Conservation (phyloP, 495 filamentous ascomycete species). For the Hypomontagnella monticulosa region DNA sequence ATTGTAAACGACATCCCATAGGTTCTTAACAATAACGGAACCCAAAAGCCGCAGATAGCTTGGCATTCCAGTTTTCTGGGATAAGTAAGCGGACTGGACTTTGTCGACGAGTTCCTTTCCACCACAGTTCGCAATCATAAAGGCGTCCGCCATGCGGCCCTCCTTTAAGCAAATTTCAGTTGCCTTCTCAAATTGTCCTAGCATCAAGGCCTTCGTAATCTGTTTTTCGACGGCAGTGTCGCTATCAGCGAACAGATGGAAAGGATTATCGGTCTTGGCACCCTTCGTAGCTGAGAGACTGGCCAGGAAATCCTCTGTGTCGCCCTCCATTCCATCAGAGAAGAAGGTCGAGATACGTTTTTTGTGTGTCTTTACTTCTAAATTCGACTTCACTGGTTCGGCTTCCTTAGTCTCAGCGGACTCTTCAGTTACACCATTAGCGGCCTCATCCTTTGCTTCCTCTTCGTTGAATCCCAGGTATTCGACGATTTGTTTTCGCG, state of each 20-base stretch:
- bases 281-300: conserved; percentile 64
- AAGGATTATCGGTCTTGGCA: conserved; percentile 61
- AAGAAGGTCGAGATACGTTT: conserved; percentile 84
- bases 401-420: conserved; percentile 49
- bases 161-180: conserved; percentile 88
- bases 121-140: conserved; percentile 97
- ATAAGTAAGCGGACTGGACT: conserved; percentile 91
- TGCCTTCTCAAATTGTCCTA: conserved; percentile 91
- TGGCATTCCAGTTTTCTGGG: conserved; percentile 78
- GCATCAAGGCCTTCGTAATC: conserved; percentile 86
- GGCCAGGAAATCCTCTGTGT: conserved; percentile 88
- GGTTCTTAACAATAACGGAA: conserved; percentile 93
- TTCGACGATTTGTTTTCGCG: conserved; percentile 80
- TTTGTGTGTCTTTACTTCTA: conserved; percentile 52
- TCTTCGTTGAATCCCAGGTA: conserved; percentile 84
- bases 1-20: conserved; percentile 98
- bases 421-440: conserved; percentile 57
- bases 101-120: conserved; percentile 94
- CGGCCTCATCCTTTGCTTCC: conserved; percentile 62
- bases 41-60: conserved; percentile 93
- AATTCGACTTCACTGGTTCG: conserved; percentile 55
- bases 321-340: conserved; percentile 72
- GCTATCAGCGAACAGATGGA: conserved; percentile 76
- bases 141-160: conserved; percentile 90
- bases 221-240: conserved; percentile 83